phyloP scores from a whole-genome alignment of 1,284 basidiomycete genomes.

The Tremellales sp. region DNA sequence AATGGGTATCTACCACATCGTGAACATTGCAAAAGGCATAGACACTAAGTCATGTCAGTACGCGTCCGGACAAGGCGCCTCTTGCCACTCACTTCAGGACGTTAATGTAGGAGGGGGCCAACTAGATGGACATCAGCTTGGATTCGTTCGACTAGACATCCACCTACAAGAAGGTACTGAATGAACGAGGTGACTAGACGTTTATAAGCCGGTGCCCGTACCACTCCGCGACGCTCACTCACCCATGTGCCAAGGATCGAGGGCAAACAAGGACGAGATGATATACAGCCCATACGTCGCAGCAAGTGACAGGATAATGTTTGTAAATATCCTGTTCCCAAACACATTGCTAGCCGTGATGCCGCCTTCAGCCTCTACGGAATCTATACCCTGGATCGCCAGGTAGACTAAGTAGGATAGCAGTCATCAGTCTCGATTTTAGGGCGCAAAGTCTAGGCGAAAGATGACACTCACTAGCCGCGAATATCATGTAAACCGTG shows the following conservation, averaged over 20 bases:
- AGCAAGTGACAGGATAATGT: slow-evolving; percentile 78
- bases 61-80: slow-evolving; percentile 4
- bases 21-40: slow-evolving; percentile 80
- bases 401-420: slow-evolving; percentile 62
- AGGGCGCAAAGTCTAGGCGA: not conserved
- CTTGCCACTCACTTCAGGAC: slow-evolving; percentile 69
- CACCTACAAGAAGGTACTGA: slow-evolving; percentile 76
- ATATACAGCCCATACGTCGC: slow-evolving; percentile 84
- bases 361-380: slow-evolving; percentile 52
- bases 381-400: slow-evolving; percentile 70
- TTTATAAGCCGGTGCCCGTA: slow-evolving; percentile 1
- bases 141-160: not conserved
- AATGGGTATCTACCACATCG: slow-evolving; percentile 49
- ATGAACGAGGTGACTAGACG: slow-evolving; percentile 74
- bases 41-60: slow-evolving; percentile 22
- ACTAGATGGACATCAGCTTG: slow-evolving; percentile 2
- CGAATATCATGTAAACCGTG: slow-evolving; percentile 78
- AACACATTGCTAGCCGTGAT: slow-evolving; percentile 61
- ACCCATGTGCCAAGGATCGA: slow-evolving; percentile 50
- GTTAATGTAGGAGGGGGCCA: slow-evolving; percentile 83
- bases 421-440: slow-evolving; percentile 11
- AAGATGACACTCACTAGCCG: slow-evolving; percentile 54
- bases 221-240: slow-evolving; percentile 3
- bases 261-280: slow-evolving; percentile 71
- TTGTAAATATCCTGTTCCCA: slow-evolving; percentile 71